These are phyloP conservation scores for Carex cristatella DNA, from an alignment of 176 grass and related monocot species.

Conservation along the genomic window DNA sequence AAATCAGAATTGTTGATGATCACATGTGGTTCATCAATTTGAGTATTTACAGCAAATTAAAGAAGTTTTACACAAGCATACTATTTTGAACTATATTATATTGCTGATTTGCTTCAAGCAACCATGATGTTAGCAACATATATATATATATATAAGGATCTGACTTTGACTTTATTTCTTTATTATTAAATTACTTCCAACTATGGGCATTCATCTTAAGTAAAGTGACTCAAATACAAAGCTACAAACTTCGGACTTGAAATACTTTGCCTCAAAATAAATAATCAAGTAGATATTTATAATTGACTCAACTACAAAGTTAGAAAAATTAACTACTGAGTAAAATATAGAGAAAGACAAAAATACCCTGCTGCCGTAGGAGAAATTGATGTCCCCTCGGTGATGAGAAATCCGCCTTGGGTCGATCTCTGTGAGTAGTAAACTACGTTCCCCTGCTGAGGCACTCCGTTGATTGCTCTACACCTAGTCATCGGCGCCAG, in stretches of 20 bases:
- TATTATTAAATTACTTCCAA: neutral
- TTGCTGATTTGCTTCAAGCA: neutral
- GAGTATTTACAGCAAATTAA: neutral
- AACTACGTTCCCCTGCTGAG: constrained; percentile 49
- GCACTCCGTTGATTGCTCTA: constrained; percentile 58
- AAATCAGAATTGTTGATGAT: neutral
- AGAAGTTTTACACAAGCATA: neutral
- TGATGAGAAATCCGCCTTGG: constrained; percentile 75
- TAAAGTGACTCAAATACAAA: neutral
- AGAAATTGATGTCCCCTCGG: constrained; percentile 71
- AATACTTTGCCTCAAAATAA: neutral
- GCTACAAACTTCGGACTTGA: neutral
- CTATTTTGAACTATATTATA: neutral
- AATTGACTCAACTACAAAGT: neutral
- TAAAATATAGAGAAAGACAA: neutral
- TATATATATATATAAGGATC: neutral
- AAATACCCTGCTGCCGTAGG: constrained; percentile 66
- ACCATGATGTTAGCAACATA: neutral
- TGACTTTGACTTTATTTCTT: constrained; percentile 3
- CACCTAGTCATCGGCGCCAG: constrained; percentile 93
- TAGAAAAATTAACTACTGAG: neutral
- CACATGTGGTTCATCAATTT: neutral
- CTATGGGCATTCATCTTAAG: neutral
- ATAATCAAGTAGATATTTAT: neutral
- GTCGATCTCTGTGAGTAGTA: constrained; percentile 84